Percentiles rank a stretch among this genome's conserved stretches.
Conservation (phyloP, 768 basidiomycete species). For the Psilocybe tampanensis region DNA sequence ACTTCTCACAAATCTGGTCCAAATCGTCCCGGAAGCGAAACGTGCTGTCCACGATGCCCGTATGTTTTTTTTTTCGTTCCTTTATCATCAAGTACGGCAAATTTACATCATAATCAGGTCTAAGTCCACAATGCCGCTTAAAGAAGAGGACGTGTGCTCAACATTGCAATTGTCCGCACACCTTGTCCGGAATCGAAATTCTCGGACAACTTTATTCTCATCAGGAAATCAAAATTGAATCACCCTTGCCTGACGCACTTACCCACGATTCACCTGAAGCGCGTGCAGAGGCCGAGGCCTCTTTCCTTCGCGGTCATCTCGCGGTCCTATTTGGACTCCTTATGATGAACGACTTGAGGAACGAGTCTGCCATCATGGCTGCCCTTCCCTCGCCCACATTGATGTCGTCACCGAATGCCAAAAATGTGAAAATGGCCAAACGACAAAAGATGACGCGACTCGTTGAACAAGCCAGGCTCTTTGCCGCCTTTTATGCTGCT, state of each 20-base stretch:
- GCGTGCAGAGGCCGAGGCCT: conserved; percentile 39
- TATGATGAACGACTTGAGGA: conserved; percentile 40
- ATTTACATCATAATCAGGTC: conserved; percentile 32
- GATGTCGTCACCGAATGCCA: not conserved
- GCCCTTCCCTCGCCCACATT: conserved; percentile 7
- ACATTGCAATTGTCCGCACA: conserved; percentile 53
- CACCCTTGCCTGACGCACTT: conserved; percentile 17
- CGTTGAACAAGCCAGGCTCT: conserved; percentile 46
- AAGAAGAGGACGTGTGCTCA: conserved; percentile 49
- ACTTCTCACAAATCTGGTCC: conserved; percentile 75
- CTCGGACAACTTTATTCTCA: conserved; percentile 52
- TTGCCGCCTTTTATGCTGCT: conserved; percentile 48
- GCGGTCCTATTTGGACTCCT: conserved; percentile 71
- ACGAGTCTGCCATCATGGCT: conserved; percentile 37
- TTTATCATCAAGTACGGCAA: not conserved
- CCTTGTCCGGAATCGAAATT: conserved; percentile 49
- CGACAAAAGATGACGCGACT: conserved; percentile 34
- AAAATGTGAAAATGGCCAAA: conserved; percentile 12
- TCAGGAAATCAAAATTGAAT: conserved; percentile 28
- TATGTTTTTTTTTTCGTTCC: conserved; percentile 33
- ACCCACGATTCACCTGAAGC: conserved; percentile 19
- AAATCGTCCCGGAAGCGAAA: conserved; percentile 53
- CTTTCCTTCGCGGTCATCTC: conserved; percentile 72
- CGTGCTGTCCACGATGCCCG: conserved; percentile 48
- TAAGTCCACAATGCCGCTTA: conserved; percentile 54